These are phyloP conservation scores for Hortaea werneckii DNA, from an alignment of 2,329 filamentous ascomycete genomes.

Conservation along the genomic window DNA sequence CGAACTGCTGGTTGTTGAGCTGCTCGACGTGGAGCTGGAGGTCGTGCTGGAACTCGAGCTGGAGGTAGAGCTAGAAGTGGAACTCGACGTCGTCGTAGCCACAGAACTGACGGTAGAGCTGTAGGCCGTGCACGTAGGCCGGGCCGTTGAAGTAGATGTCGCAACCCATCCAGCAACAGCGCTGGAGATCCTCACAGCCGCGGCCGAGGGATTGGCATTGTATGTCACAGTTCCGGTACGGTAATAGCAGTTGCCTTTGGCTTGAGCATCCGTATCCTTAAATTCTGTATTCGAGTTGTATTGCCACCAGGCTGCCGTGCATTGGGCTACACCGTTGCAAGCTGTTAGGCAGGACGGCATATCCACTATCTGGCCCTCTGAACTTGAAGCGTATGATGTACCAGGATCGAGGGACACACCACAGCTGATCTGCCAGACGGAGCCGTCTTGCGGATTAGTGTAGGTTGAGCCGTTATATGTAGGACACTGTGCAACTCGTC, in stretches of 20 bases:
- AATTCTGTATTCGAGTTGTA: constrained; percentile 1
- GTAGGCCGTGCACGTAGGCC: too few relatives aligned
- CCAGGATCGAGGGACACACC: too few relatives aligned
- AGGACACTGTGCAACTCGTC: constrained; percentile 1
- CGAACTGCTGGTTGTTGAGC: not conserved
- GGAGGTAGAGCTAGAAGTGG: not conserved
- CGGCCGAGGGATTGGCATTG: not conserved
- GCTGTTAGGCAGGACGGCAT: constrained; percentile 1
- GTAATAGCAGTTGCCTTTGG: not conserved
- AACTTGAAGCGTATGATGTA: too few relatives aligned
- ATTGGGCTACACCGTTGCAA: not conserved
- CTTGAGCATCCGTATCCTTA: not conserved
- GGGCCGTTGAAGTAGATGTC: not conserved
- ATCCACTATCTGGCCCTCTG: not conserved
- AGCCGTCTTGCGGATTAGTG: constrained; percentile 1
- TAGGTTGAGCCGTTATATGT: constrained; percentile 1
- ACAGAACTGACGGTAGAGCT: not conserved
- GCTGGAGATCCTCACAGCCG: not conserved
- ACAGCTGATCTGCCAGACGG: constrained; percentile 4
- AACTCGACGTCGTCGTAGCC: not conserved
- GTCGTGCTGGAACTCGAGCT: not conserved
- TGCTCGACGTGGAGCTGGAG: not conserved
- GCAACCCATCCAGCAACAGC: not conserved
- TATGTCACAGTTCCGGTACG: not conserved
- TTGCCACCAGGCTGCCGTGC: not conserved